Base-by-base conservation (phyloP, 306 rosid genomes). In the Mucuna pruriens region DNA sequence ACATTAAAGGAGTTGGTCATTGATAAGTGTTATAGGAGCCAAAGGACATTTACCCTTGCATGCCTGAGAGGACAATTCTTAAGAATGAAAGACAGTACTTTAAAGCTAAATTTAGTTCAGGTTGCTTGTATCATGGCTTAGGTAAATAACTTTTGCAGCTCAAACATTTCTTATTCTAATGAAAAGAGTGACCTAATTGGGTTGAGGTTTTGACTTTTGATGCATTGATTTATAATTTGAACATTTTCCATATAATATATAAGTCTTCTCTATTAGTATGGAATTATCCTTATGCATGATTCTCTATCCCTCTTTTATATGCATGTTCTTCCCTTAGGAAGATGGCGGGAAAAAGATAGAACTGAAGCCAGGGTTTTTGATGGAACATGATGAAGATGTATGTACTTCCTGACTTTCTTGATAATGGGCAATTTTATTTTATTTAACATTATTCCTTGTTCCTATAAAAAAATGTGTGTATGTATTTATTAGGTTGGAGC, bases 351-450 rank as follows among this genome's bases (percentile, higher is more conserved):
- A 93, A 87, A 93, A 93, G 93, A 92, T 95, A 79, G 99, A 92
- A 85, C 89, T 95, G 71, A 95, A 92, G 86, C 97, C 99, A 23
- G 99, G 99, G 46, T 93, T 82, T 87, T 86, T 91, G 68, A 93
- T 93, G 99, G 97, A 93, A 88, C 98, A 95, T 62, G 97, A 93
- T 46, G 76, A 91, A 82, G 89, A 90, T 85, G 99, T 95, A 92
- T 45, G 76, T 17, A 45, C 62, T 67, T 86, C 46, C 73, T 12
- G 57, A 68, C 79, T 74, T 85, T 75, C 48, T 84, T 81, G 79
- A 73, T 49, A 46, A 9, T 26, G 38, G 49, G 25, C 4, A 42
- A 22, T 7, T 57, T 68, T n/a, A n/a, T n/a, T 58, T 80, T 51
- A 38, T 40, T 61, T 29, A 48, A 17, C 68, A 23, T 42, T 33